Conservation (phyloP, 495 filamentous ascomycete genomes). For the Penicillium fimorum region DNA sequence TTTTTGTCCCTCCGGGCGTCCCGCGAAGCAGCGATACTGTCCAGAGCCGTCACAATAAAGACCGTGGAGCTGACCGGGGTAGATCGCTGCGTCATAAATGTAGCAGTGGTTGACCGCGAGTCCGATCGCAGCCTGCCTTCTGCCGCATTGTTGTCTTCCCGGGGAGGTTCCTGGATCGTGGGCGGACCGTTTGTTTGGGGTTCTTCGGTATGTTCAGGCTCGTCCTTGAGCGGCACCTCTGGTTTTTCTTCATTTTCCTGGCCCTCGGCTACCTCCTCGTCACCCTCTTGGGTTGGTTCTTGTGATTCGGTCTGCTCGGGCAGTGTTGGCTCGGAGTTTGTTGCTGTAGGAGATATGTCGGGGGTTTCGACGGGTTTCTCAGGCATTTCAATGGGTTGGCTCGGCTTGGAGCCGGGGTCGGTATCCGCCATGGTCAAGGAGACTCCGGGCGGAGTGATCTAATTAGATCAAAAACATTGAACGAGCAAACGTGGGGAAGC, state of each 20-base stretch:
- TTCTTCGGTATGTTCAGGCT: conserved; percentile 11
- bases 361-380: conserved; percentile 35
- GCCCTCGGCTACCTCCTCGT: conserved; percentile 10
- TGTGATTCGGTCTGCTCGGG: conserved; percentile 32
- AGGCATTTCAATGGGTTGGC: conserved; percentile 28
- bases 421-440: conserved; percentile 48
- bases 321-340: conserved; percentile 32
- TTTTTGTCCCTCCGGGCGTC: conserved; percentile 80
- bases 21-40: conserved; percentile 83
- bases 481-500: conserved; percentile 20
- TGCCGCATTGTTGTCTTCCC: conserved; percentile 29
- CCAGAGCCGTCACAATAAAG: conserved; percentile 88
- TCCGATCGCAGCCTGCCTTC: conserved; percentile 52
- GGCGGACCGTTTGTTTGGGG: conserved; percentile 19
- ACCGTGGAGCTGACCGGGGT: conserved; percentile 84
- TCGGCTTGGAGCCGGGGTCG: conserved; percentile 40
- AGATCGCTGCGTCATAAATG: conserved; percentile 51
- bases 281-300: conserved; percentile 27
- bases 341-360: conserved; percentile 28
- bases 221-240: conserved; percentile 29
- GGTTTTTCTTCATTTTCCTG: conserved; percentile 19
- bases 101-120: conserved; percentile 57
- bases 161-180: conserved; percentile 27
- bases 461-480: conserved; percentile 36
- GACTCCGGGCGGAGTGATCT: conserved; percentile 38